Evolutionary conservation across 805 yeast genomes (phyloP), one percentile per base, ranked within the genome.

Genomic region (Candida endomychidarum): DNA sequence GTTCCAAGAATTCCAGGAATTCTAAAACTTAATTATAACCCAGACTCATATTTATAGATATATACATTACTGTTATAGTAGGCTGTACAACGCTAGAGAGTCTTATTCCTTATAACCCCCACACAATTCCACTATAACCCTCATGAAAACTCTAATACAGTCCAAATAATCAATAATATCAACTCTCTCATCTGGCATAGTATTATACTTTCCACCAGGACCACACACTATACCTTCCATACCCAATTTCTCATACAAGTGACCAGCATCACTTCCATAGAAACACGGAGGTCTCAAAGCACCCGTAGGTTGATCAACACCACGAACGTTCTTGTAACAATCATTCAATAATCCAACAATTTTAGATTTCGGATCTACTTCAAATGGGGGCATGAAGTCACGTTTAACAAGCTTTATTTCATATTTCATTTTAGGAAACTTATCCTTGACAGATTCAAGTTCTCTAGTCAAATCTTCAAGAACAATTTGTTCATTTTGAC

Each of bases 401-500:
- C 34, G 38, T 30, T 40, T 28, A 6, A 40, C 47, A 26, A 39
- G 41, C 12, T 12, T 24, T 14, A 43, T 18, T 19, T 43, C 47
- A 25, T 26, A 43, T 19, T 39, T 43, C 47, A 43, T 43, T 26
- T 43, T 43, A 10, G 47, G 47, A 22, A 14, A 39, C 21, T 37
- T 21, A 17, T 33, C 33, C 25, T 44, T 37, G 3, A 44, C 48
- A 4, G 25, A n/a, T 26, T 53, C 51, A 28, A 57, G 45, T 37
- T 56, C 58, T 16, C 39, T 38, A 12, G 45, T 49, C 12, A 57
- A 43, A 38, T 56, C 62, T 23, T 43, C 48, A 9, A 53, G 21
- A 2, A 57, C 62, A 6, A 52, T 51, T 5, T 47, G 38, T 19
- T 49, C 55, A 34, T 12, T 44, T 34, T 57, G 62, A 1, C 61